These are phyloP conservation scores for Podospora appendiculata DNA, from an alignment of 495 filamentous ascomycete species.

Conservation along the genomic window DNA sequence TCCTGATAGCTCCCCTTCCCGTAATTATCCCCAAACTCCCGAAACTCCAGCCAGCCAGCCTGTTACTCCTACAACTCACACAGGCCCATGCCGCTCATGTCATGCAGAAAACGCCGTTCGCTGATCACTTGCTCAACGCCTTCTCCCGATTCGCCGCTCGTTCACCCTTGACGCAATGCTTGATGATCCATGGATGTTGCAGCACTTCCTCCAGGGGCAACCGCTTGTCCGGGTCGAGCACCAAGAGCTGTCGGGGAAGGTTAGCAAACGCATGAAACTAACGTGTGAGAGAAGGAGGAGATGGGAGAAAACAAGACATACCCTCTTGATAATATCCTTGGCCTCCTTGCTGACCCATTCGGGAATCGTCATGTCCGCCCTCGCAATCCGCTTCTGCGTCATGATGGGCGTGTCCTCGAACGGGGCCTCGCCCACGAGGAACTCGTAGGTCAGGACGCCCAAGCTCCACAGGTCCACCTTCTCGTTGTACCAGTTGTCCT, in stretches of 20 bases:
- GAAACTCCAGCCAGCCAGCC: no score
- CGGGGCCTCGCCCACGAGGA: conserved; percentile 88
- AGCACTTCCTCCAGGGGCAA: conserved; percentile 85
- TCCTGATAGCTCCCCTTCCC: no score
- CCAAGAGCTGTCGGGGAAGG: conserved; percentile 57
- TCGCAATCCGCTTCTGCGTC: conserved; percentile 84
- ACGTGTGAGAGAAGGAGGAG: background rate
- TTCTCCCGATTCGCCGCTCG: conserved; percentile 46
- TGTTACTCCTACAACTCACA: no score
- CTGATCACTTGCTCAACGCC: conserved; percentile 14
- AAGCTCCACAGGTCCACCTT: conserved; percentile 96
- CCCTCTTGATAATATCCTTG: conserved; percentile 84
- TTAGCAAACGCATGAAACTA: background rate
- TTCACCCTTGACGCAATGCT: conserved; percentile 84
- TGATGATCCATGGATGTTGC: conserved; percentile 92
- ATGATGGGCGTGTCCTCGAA: conserved; percentile 94
- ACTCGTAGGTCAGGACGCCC: conserved; percentile 94
- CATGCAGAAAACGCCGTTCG: background rate
- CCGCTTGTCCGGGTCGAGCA: conserved; percentile 89
- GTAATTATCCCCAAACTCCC: no score
- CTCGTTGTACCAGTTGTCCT: conserved; percentile 83
- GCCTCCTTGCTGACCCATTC: conserved; percentile 86
- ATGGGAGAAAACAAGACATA: conserved; percentile 20
- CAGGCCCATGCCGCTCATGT: no score
- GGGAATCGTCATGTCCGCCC: conserved; percentile 88